Evolutionary conservation across 2,329 filamentous ascomycete genomes (phyloP), one percentile per base, ranked within the genome.

Genomic region (Trichophyton schoenleinii): DNA sequence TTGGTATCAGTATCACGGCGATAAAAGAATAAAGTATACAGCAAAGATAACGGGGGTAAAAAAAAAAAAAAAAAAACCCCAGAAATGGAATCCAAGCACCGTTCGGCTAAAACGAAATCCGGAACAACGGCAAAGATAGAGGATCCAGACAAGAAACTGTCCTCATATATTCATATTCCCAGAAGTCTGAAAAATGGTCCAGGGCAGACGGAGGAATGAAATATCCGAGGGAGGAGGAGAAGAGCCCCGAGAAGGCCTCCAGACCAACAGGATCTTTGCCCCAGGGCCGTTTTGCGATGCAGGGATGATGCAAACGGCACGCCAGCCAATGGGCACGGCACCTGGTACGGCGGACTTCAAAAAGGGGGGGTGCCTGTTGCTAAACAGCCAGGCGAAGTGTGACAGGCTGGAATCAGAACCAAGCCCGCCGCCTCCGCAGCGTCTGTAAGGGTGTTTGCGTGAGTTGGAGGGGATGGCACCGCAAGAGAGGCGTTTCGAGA

Each of bases 291-390:
- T 25, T 48, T 6, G 28, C 52, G 20, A 5, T 36, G 52, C 52
- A 55, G 52, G 52, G 52, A 55, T 52, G 46, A 44, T 52, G 46
- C 46, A 25, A 55, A 55, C 25, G 22, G 52, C 52, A 55, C 34
- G 28, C 52, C 28, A 55, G 52, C 52, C 52, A 55, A 55, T 55
- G 28, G 28, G 28, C 31, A 55, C 28, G 28, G 15, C 52, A 55
- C 52, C 28, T 55, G 25, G 52, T 13, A 38, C 9, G 22, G 18
- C 3, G 52, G 7, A 18, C 9, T 55, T 18, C 2, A 22, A 22
- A 18, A 9, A 36, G 34, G 31, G 25, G 28, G 28, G 28, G 18
- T 53, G 22, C 13, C 20, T 13, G 15, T 20, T 13, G 31, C 3
- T 36, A 36, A 55, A 8, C 49, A 55, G 28, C 52, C 52, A n/a